Percentiles rank a stretch among this genome's conserved stretches.
phyloP scores from a whole-genome alignment of 2,329 filamentous ascomycete species.

The Akanthomyces muscarius region DNA sequence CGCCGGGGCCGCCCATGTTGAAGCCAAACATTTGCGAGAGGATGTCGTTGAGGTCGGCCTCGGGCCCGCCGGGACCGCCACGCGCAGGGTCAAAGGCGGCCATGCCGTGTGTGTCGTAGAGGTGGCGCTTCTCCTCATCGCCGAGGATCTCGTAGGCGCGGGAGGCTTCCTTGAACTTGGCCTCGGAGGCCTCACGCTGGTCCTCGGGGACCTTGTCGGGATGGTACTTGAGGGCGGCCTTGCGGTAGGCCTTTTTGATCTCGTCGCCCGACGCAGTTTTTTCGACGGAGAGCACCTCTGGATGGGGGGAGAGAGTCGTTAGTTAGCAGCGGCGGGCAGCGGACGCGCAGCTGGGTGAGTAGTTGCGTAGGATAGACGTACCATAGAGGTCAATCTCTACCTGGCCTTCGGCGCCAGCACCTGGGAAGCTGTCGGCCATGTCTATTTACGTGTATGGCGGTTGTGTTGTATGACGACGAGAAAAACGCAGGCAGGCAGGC shows the following conservation, averaged over 20 bases:
- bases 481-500: conserved; percentile 7
- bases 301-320: conserved; percentile 18
- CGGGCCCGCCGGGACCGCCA: conserved; percentile 62
- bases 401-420: conserved; percentile 19
- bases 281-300: conserved; percentile 76
- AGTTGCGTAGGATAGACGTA: conserved; percentile 25
- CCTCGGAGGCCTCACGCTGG: conserved; percentile 78
- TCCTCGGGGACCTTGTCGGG: conserved; percentile 93
- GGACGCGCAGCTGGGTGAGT: background rate
- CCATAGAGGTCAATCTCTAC: conserved; percentile 60
- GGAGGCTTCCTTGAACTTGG: conserved; percentile 87
- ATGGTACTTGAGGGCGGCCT: conserved; percentile 83
- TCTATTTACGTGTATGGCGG: background rate
- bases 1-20: conserved; percentile 56
- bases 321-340: background rate
- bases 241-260: conserved; percentile 94
- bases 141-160: conserved; percentile 97
- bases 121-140: conserved; percentile 86
- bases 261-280: conserved; percentile 70
- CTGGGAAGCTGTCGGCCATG: conserved; percentile 14
- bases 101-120: conserved; percentile 96
- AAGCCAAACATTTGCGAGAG: conserved; percentile 88
- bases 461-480: conserved; percentile 4
- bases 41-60: conserved; percentile 86
- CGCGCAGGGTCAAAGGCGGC: conserved; percentile 80